Percentiles rank a stretch among this genome's conserved stretches.
These are phyloP conservation scores for Plasmodium falciparum DNA, from an alignment of 169 alveolate species.

Conservation along the genomic window DNA sequence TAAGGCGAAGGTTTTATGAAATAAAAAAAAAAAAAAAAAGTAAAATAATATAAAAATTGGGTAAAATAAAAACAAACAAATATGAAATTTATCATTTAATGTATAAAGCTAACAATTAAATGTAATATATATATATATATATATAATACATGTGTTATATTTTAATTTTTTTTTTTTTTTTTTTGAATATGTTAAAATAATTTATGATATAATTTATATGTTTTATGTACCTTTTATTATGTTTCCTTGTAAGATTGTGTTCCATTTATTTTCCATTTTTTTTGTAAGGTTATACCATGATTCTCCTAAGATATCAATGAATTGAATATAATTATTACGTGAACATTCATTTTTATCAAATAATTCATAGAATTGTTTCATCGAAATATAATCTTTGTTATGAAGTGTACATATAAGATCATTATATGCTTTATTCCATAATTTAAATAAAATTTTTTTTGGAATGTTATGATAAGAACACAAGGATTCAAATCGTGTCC, in stretches of 20 bases:
- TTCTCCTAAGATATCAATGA: slow-evolving; percentile 5
- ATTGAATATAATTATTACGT: slow-evolving; percentile 15
- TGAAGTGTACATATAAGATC: slow-evolving; percentile 16
- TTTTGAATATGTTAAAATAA: no score
- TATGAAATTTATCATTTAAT: no score
- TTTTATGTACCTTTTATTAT: no score
- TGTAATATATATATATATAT: no score
- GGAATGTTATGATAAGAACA: slow-evolving; percentile 19
- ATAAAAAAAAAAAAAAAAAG: no score
- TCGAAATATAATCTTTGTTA: neutral
- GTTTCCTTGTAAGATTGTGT: neutral
- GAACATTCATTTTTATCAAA: slow-evolving; percentile 26
- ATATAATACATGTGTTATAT: no score
- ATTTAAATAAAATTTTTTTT: neutral
- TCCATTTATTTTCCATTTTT: slow-evolving; percentile 13
- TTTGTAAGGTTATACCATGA: slow-evolving; percentile 1
- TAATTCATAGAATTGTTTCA: slow-evolving; percentile 11
- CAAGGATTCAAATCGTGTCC: slow-evolving; percentile 5
- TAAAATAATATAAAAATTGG: no score
- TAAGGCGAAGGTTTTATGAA: no score
- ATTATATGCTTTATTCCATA: slow-evolving; percentile 11
- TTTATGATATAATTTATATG: no score
- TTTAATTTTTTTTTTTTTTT: no score
- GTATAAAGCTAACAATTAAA: no score
- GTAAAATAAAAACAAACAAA: no score